A percentile compares a stretch with the other conserved stretches of the same genome.
phyloP scores from a whole-genome alignment of 352 stramenopile species.

The Phytophthora macrochlamydospora region DNA sequence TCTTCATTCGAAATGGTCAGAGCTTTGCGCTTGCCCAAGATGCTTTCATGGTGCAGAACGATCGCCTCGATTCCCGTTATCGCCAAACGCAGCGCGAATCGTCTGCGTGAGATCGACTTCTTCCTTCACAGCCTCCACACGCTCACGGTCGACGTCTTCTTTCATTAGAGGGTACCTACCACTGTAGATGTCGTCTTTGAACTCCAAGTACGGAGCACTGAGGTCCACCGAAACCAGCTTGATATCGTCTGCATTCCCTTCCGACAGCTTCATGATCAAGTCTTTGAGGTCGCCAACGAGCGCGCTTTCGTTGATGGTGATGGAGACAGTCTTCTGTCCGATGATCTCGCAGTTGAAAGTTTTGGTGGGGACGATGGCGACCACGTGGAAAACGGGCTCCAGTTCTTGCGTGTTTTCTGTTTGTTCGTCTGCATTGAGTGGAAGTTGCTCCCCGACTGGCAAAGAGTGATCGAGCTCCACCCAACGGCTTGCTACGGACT shows the following conservation, averaged over 20 bases:
- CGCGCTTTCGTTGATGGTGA: not conserved
- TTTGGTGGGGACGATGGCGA: not conserved
- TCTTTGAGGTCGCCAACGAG: slow-evolving; percentile 2
- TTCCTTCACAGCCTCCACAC: slow-evolving; percentile 5
- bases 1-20: not conserved
- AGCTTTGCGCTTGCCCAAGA: not conserved
- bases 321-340: not conserved
- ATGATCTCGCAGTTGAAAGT: not conserved
- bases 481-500: not conserved
- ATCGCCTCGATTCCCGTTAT: not conserved
- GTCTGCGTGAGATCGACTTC: slow-evolving; percentile 1
- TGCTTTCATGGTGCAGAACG: not conserved
- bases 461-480: too few relatives aligned
- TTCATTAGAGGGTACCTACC: not conserved
- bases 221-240: not conserved
- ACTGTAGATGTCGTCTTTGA: not conserved
- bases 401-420: too few relatives aligned
- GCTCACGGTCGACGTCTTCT: not conserved
- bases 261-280: not conserved
- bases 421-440: too few relatives aligned
- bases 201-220: not conserved
- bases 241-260: not conserved
- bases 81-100: slow-evolving; percentile 1
- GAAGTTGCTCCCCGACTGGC: too few relatives aligned
- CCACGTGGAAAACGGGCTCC: not conserved